These are phyloP conservation scores for Pezicula rhizophila DNA, from an alignment of 2,329 filamentous ascomycete genomes.

Conservation along the genomic window DNA sequence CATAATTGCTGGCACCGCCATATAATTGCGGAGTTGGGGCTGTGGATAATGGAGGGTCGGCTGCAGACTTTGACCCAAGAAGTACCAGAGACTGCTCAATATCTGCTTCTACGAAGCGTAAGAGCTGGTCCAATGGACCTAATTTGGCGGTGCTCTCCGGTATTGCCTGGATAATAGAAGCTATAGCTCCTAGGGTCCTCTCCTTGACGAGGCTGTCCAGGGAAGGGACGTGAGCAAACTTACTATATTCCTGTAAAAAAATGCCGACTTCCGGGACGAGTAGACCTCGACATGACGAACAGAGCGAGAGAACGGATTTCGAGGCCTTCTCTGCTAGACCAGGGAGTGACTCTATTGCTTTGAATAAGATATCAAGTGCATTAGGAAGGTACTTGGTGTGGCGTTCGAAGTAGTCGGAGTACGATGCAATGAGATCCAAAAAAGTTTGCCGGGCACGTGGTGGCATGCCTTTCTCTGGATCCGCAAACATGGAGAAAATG, in stretches of 20 bases:
- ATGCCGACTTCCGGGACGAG: constrained; percentile 61
- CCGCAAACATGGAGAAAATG: constrained; percentile 48
- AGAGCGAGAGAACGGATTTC: constrained; percentile 67
- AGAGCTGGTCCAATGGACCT: constrained; percentile 48
- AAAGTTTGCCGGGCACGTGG: constrained; percentile 61
- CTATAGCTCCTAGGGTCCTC: constrained; percentile 66
- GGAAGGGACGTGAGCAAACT: constrained; percentile 51
- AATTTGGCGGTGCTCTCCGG: constrained; percentile 49
- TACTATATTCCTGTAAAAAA: constrained; percentile 66
- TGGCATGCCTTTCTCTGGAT: constrained; percentile 48
- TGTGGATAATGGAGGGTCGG: background rate
- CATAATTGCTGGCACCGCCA: background rate
- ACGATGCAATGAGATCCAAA: constrained; percentile 64
- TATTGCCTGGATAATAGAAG: constrained; percentile 69
- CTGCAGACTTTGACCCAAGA: background rate
- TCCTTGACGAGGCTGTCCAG: constrained; percentile 67
- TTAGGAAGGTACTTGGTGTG: constrained; percentile 61
- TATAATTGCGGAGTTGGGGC: too few relatives aligned
- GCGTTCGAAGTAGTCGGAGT: constrained; percentile 70
- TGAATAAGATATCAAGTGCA: constrained; percentile 70
- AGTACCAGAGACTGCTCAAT: constrained; percentile 36
- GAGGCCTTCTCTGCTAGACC: constrained; percentile 63
- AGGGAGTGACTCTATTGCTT: constrained; percentile 52
- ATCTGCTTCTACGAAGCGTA: constrained; percentile 58
- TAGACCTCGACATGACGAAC: constrained; percentile 65